A percentile compares a stretch with the other conserved stretches of the same genome.
Conservation (phyloP, 2,329 filamentous ascomycete species). For the Cyphellophora europaea region DNA sequence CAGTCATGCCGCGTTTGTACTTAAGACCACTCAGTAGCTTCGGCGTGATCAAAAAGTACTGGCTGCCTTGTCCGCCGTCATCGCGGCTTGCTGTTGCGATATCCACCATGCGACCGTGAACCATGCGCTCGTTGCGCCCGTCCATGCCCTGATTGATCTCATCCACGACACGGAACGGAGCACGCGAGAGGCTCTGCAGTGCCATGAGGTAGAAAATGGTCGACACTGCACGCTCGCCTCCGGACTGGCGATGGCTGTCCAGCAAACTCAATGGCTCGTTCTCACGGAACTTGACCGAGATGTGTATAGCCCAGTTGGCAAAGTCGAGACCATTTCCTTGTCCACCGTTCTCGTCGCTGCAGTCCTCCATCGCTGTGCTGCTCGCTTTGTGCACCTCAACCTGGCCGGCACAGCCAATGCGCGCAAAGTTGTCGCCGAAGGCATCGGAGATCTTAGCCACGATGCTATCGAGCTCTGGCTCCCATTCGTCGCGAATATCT, state of each 20-base stretch:
- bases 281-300: conserved; percentile 89
- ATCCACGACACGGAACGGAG: conserved; percentile 95
- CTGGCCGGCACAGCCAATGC: conserved; percentile 89
- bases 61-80: conserved; percentile 37
- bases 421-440: conserved; percentile 85
- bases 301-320: conserved; percentile 85
- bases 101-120: conserved; percentile 95
- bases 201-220: conserved; percentile 99
- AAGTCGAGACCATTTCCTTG: conserved; percentile 62
- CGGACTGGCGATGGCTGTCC: conserved; percentile 87
- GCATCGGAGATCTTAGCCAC: conserved; percentile 76
- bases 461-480: conserved; percentile 70
- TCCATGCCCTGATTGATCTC: conserved; percentile 99
- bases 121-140: conserved; percentile 93
- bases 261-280: conserved; percentile 76
- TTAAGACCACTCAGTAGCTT: conserved; percentile 79
- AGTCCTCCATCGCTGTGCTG: conserved; percentile 18
- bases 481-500: conserved; percentile 62
- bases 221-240: conserved; percentile 89
- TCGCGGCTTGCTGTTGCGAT: conserved; percentile 76
- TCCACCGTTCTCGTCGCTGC: conserved; percentile 16
- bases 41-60: conserved; percentile 96
- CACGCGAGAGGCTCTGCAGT: conserved; percentile 82
- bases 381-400: conserved; percentile 70
- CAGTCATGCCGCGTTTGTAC: conserved; percentile 85